Percentiles rank a stretch among this genome's conserved stretches.
Conservation (phyloP, 2,329 filamentous ascomycete species). For the Neophaeococcomyces mojaviensis region DNA sequence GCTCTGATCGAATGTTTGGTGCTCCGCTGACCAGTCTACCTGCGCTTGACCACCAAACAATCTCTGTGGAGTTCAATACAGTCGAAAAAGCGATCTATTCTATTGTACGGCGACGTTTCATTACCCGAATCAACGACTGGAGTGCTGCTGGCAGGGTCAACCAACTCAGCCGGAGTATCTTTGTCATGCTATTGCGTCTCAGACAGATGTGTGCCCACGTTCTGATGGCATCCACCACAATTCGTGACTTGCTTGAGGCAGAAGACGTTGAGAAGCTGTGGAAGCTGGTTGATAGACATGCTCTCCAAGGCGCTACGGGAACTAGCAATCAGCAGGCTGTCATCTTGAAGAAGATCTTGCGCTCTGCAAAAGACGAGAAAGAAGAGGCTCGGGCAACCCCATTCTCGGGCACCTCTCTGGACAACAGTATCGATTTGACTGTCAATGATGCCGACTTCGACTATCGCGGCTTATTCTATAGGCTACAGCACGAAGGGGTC, state of each 20-base stretch:
- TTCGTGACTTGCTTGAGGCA: slow-evolving; percentile 38
- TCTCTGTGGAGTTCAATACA: slow-evolving; percentile 42
- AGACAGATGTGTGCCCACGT: slow-evolving; percentile 46
- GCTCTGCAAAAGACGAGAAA: neutral
- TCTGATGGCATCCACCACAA: slow-evolving; percentile 39
- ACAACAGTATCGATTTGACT: neutral
- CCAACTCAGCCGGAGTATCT: slow-evolving; percentile 32
- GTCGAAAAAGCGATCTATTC: slow-evolving; percentile 49
- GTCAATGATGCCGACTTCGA: slow-evolving; percentile 5
- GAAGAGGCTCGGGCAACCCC: neutral
- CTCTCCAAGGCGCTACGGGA: neutral
- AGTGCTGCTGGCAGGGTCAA: slow-evolving; percentile 17
- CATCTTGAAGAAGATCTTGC: neutral
- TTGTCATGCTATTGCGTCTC: slow-evolving; percentile 43
- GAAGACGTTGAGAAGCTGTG: slow-evolving; percentile 40
- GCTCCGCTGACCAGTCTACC: slow-evolving; percentile 50
- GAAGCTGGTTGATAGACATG: slow-evolving; percentile 15
- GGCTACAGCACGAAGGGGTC: slow-evolving; percentile 8
- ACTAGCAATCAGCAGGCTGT: neutral
- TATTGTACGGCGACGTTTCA: slow-evolving; percentile 41
- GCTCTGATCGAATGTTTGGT: slow-evolving; percentile 46
- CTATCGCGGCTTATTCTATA: slow-evolving; percentile 15
- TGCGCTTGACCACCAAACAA: slow-evolving; percentile 35
- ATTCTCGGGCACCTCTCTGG: too few species aligned
- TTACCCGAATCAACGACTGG: slow-evolving; percentile 34